phyloP scores from a whole-genome alignment of 2,329 filamentous ascomycete species.

The Colletotrichum tamarilloi region DNA sequence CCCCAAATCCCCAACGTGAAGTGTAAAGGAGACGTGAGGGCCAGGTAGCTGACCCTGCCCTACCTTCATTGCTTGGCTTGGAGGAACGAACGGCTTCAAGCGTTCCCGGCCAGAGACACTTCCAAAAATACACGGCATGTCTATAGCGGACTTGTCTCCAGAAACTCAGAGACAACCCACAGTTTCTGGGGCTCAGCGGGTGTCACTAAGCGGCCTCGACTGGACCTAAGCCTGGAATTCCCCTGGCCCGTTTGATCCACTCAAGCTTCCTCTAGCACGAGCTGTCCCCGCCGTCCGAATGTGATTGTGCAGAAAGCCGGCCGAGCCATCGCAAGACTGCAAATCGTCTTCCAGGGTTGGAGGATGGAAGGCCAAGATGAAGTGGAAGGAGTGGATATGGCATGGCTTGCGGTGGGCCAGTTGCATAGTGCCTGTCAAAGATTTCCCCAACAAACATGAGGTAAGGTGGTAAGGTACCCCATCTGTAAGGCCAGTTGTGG shows the following conservation, averaged over 20 bases:
- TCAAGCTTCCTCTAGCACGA: constrained; percentile 7
- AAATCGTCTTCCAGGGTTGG: background rate
- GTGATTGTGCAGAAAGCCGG: background rate
- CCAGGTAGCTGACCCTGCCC: background rate
- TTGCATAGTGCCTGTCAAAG: constrained; percentile 6
- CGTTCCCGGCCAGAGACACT: constrained; percentile 11
- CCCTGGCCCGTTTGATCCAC: constrained; percentile 12
- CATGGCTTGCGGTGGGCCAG: constrained; percentile 8
- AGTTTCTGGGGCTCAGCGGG: constrained; percentile 14
- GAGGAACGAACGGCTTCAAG: constrained; percentile 12
- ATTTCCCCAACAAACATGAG: background rate
- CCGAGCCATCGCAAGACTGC: background rate
- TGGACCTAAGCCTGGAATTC: background rate
- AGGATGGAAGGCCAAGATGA: background rate
- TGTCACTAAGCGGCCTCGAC: constrained; percentile 18
- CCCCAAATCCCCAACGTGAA: background rate
- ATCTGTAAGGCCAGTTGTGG: constrained; percentile 16
- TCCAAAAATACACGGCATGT: constrained; percentile 15
- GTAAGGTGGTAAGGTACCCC: too few species aligned
- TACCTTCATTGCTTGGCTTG: constrained; percentile 7
- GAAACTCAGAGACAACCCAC: background rate
- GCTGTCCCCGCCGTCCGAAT: constrained; percentile 18
- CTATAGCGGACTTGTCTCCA: background rate
- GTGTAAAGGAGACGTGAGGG: too few species aligned
- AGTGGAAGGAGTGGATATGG: constrained; percentile 7